Percentiles rank a stretch among this genome's conserved stretches.
These are phyloP conservation scores for Gaeumannomyces sp. DNA, from an alignment of 2,329 filamentous ascomycete species.

Conservation along the genomic window DNA sequence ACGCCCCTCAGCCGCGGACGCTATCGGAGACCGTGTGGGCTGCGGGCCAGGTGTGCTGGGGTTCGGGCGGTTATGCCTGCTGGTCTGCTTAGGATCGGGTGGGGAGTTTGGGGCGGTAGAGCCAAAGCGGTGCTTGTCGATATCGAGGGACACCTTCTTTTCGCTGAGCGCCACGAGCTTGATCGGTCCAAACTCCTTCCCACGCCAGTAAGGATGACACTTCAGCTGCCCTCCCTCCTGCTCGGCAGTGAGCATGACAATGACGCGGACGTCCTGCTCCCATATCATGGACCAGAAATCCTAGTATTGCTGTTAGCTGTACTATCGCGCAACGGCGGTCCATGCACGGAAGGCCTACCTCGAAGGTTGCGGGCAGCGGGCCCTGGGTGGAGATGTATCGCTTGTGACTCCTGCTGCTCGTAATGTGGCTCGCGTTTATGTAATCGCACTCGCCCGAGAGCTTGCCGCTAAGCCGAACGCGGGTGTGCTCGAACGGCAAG, in stretches of 20 bases:
- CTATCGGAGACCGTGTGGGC: slow-evolving; percentile 21
- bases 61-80: slow-evolving; percentile 6
- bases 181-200: slow-evolving; percentile 70
- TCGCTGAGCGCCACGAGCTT: slow-evolving; percentile 74
- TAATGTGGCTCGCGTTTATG: slow-evolving; percentile 86
- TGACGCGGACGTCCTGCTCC: slow-evolving; percentile 91
- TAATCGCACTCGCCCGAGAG: slow-evolving; percentile 75
- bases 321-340: slow-evolving; percentile 11
- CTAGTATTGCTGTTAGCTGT: slow-evolving; percentile 33
- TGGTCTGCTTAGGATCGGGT: neutral
- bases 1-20: slow-evolving; percentile 8
- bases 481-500: slow-evolving; percentile 87
- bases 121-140: slow-evolving; percentile 44
- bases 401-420: slow-evolving; percentile 76
- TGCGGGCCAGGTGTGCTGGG: slow-evolving; percentile 14
- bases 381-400: slow-evolving; percentile 94
- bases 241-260: slow-evolving; percentile 95
- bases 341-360: slow-evolving; percentile 46
- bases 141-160: slow-evolving; percentile 72
- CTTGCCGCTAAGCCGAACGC: slow-evolving; percentile 71
- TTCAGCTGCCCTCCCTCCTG: slow-evolving; percentile 90
- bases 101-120: slow-evolving; percentile 23
- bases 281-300: slow-evolving; percentile 98
- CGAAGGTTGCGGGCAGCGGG: slow-evolving; percentile 85
- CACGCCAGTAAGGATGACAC: slow-evolving; percentile 89